A percentile compares a stretch with the other conserved stretches of the same genome.
phyloP scores from a whole-genome alignment of 805 yeast species.

The Zygosaccharomyces lentus region DNA sequence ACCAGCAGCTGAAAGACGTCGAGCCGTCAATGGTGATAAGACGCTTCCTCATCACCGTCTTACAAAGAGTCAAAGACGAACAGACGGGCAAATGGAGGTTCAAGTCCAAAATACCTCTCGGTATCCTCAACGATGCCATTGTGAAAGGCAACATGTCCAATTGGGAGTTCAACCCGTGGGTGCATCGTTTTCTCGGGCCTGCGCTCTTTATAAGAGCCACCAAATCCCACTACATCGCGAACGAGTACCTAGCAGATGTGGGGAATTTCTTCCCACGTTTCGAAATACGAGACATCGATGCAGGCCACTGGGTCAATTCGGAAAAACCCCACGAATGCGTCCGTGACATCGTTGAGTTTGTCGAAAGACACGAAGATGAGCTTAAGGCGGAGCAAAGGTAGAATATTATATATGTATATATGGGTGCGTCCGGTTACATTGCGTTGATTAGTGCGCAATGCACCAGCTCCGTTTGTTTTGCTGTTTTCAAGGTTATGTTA shows the following conservation, averaged over 20 bases:
- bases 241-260: constrained; percentile 68
- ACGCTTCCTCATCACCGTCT: constrained; percentile 61
- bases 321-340: constrained; percentile 81
- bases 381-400: neutral
- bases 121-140: constrained; percentile 59
- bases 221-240: constrained; percentile 72
- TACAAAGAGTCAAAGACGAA: constrained; percentile 30
- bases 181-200: constrained; percentile 62
- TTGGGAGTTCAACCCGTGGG: constrained; percentile 65
- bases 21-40: constrained; percentile 60
- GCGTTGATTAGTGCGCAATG: neutral
- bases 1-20: constrained; percentile 53
- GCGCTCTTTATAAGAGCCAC: constrained; percentile 77
- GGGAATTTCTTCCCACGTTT: constrained; percentile 77
- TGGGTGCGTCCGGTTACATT: neutral
- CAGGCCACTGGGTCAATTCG: constrained; percentile 91
- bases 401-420: neutral
- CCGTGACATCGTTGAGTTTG: constrained; percentile 55
- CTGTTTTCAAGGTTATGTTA: neutral
- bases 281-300: constrained; percentile 65
- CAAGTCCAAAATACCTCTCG: constrained; percentile 56
- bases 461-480: neutral
- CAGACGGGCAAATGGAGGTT: constrained; percentile 27
- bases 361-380: constrained; percentile 43
- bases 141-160: constrained; percentile 63